Conservation (phyloP, 2,329 filamentous ascomycete genomes). For the Claviceps fusiformis region DNA sequence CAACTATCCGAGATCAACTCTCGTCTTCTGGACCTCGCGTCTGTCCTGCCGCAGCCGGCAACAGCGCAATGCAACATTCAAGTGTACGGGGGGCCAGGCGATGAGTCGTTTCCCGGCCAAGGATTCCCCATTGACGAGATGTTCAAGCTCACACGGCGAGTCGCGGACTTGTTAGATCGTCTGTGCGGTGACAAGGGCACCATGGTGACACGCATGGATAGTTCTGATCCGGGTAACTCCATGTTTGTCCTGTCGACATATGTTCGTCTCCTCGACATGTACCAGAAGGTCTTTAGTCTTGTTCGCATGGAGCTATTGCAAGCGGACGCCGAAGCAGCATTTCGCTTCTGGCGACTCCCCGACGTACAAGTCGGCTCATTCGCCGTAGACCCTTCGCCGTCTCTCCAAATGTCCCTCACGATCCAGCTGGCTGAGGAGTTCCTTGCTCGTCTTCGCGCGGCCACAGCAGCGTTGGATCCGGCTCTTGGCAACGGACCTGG, state of each 20-base stretch:
- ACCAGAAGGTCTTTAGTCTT: slow-evolving; percentile 24
- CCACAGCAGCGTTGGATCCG: slow-evolving; percentile 17
- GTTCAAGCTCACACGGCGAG: slow-evolving; percentile 25
- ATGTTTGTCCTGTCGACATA: slow-evolving; percentile 27
- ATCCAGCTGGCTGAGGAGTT: slow-evolving; percentile 29
- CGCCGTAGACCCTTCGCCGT: slow-evolving; percentile 24
- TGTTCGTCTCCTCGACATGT: slow-evolving; percentile 26
- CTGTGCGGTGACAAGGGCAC: slow-evolving; percentile 7
- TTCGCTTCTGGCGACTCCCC: slow-evolving; percentile 26
- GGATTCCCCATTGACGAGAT: slow-evolving; percentile 27
- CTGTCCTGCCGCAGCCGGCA: slow-evolving; percentile 17
- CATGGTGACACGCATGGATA: slow-evolving; percentile 11
- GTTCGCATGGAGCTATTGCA: slow-evolving; percentile 20
- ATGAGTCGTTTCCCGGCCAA: slow-evolving; percentile 9
- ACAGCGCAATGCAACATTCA: slow-evolving; percentile 12
- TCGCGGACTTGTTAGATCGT: slow-evolving; percentile 22
- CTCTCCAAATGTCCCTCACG: slow-evolving; percentile 28
- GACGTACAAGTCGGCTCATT: slow-evolving; percentile 27
- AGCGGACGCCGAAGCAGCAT: slow-evolving; percentile 14
- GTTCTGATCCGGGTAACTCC: slow-evolving; percentile 22
- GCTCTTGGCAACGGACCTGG: slow-evolving; percentile 7
- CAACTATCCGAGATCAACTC: slow-evolving; percentile 25
- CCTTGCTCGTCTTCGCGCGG: slow-evolving; percentile 20
- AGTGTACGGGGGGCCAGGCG: slow-evolving; percentile 3
- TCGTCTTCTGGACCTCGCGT: slow-evolving; percentile 23